Evolutionary conservation across 2,329 filamentous ascomycete genomes (phyloP), one percentile per base, ranked within the genome.

Genomic region (Colletotrichum camelliae): DNA sequence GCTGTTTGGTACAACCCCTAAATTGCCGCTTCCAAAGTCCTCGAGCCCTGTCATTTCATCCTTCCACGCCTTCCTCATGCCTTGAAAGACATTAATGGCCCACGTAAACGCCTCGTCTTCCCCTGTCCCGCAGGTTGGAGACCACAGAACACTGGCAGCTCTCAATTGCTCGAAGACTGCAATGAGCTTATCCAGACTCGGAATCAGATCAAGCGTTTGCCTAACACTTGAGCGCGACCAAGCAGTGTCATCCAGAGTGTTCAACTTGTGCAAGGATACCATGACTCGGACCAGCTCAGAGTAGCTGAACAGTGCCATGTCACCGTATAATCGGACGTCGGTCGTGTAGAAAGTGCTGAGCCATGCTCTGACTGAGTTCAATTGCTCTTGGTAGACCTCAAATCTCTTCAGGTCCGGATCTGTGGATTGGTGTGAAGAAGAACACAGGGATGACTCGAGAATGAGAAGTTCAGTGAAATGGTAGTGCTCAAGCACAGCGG

Each of bases 301-400:
- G 39, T 43, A n/a, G 39, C 39, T 43, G 8, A 43, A 43, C 0
- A 43, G 39, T 18, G 39, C 39, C 18, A n/a, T 43, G 0, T 43
- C 39, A 0, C 39, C 39, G 0, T 43, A 43, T 0, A n/a, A 43
- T n/a, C 39, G 39, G 8, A 43, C 18, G 39, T 43, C 39, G 0
- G 39, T 43, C n/a, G 39, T 43, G 0, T 43, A 43, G 39, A 43
- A 43, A n/a, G 39, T 43, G 18, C 39, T 43, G 39, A 43, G 39
- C 39, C 39, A 43, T n/a, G 39, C 39, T 43, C 39, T 43, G 39
- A 43, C 39, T 0, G 39, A 10, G 1, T 43, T 43, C 8, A 43
- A 18, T 43, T 43, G 39, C 18, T 8, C 39, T 43, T 43, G 39
- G 39, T 43, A 18, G 9, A n/a, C 8, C 39, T 43, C 39, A 43